Evolutionary conservation across 768 basidiomycete genomes (phyloP).

Genomic region (Porphyrellus cyaneotinctus): DNA sequence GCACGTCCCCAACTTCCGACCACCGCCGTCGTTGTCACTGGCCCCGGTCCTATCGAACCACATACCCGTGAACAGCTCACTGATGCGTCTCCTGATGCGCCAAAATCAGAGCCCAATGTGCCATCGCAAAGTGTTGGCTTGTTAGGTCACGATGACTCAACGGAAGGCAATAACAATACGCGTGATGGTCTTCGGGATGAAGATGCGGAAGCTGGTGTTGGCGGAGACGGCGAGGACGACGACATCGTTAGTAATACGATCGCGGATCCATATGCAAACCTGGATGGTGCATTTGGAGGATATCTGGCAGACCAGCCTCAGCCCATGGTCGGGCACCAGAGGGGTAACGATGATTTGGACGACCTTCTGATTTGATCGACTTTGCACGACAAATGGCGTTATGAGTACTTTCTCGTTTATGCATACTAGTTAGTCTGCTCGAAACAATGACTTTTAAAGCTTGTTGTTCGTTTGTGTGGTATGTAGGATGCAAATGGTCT

Average conservation of each 20-base stretch:
- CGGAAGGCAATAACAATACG: background rate
- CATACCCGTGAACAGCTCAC: slow-evolving; percentile 23
- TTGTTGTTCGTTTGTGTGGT: slow-evolving; percentile 6
- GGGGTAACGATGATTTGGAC: slow-evolving; percentile 50
- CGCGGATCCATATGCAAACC: slow-evolving; percentile 77
- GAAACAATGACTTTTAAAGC: background rate
- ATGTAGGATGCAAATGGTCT: slow-evolving; percentile 3
- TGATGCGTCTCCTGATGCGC: slow-evolving; percentile 19
- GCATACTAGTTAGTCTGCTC: slow-evolving; percentile 7
- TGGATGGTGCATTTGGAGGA: slow-evolving; percentile 72
- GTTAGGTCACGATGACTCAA: slow-evolving; percentile 15
- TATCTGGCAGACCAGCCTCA: slow-evolving; percentile 71
- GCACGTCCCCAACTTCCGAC: slow-evolving; percentile 47
- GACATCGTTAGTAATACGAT: slow-evolving; percentile 31
- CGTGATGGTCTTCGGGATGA: slow-evolving; percentile 23
- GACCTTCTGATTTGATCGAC: slow-evolving; percentile 57
- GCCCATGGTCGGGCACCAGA: slow-evolving; percentile 46
- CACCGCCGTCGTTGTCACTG: slow-evolving; percentile 46
- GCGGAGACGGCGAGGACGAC: slow-evolving; percentile 41
- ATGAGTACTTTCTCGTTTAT: background rate
- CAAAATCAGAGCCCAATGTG: slow-evolving; percentile 34
- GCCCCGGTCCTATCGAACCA: slow-evolving; percentile 45
- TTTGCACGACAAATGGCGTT: background rate
- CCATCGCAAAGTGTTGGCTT: slow-evolving; percentile 22
- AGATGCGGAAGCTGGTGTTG: slow-evolving; percentile 22